A percentile compares a stretch with the other conserved stretches of the same genome.
phyloP scores from a whole-genome alignment of 1,139 yeast species.

The Geotrichum restrictum region DNA sequence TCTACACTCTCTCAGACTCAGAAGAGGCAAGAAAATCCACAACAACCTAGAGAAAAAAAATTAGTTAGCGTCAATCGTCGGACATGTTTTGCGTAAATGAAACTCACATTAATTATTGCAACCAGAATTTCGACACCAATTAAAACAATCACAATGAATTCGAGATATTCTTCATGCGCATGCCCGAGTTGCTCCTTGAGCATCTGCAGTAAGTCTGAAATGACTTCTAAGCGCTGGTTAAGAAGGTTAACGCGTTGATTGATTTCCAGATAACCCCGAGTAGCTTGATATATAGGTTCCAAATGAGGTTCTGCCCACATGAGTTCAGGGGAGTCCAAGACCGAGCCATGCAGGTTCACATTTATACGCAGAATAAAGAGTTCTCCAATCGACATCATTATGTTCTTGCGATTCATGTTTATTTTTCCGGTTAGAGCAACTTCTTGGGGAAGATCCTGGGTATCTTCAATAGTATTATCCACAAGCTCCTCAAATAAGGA shows the following conservation, averaged over 20 bases:
- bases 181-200: slow-evolving; percentile 94
- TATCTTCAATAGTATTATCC: slow-evolving; percentile 92
- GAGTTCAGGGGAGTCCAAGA: slow-evolving; percentile 89
- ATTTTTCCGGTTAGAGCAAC: slow-evolving; percentile 93
- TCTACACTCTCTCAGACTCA: background rate
- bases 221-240: slow-evolving; percentile 88
- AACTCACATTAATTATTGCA: slow-evolving; percentile 63
- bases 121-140: slow-evolving; percentile 91
- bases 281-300: slow-evolving; percentile 95
- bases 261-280: slow-evolving; percentile 89
- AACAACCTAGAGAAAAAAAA: slow-evolving; percentile 1
- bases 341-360: slow-evolving; percentile 90
- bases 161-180: slow-evolving; percentile 78
- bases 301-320: slow-evolving; percentile 99
- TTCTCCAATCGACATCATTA: slow-evolving; percentile 95
- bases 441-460: slow-evolving; percentile 94
- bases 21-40: slow-evolving; percentile 15
- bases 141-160: slow-evolving; percentile 81
- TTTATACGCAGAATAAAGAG: slow-evolving; percentile 77
- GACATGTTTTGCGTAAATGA: background rate
- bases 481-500: slow-evolving; percentile 92
- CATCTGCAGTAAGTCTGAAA: slow-evolving; percentile 90
- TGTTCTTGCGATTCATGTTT: slow-evolving; percentile 87
- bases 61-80: background rate
- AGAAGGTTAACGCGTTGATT: slow-evolving; percentile 85